Evolutionary conservation across 106 monocot species (phyloP).

Genomic region (Dioscorea dumetorum): DNA sequence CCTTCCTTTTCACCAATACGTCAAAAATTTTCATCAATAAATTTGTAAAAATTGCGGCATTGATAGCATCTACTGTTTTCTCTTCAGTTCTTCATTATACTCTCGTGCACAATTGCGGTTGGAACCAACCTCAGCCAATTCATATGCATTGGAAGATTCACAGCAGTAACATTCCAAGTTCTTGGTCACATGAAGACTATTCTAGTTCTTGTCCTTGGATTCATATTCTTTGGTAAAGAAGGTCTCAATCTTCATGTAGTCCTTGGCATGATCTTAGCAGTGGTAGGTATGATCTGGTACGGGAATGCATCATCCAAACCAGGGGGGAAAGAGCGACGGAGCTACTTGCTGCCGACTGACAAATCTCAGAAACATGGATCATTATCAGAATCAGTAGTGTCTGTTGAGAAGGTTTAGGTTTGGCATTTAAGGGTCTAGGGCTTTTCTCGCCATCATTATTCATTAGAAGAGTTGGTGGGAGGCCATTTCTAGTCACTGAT

Average conservation of each 20-base stretch:
- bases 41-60: neutral
- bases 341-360: slow-evolving; percentile 24
- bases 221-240: slow-evolving; percentile 61
- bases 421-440: too few species aligned
- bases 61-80: neutral
- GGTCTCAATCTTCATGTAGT: slow-evolving; percentile 64
- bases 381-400: slow-evolving; percentile 10
- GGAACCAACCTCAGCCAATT: slow-evolving; percentile 75
- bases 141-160: slow-evolving; percentile 71
- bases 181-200: slow-evolving; percentile 78
- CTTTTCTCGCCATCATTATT: too few species aligned
- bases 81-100: slow-evolving; percentile 49
- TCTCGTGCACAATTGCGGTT: slow-evolving; percentile 58
- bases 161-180: slow-evolving; percentile 70
- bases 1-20: neutral
- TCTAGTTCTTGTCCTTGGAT: slow-evolving; percentile 41
- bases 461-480: too few species aligned
- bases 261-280: slow-evolving; percentile 59
- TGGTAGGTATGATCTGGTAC: slow-evolving; percentile 71
- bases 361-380: slow-evolving; percentile 37
- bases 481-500: neutral
- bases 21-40: neutral
- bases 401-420: slow-evolving; percentile 2
- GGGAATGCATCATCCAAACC: slow-evolving; percentile 64
- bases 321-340: slow-evolving; percentile 56